Conservation (phyloP, 1,139 yeast species). For the Candida neerlandica region DNA sequence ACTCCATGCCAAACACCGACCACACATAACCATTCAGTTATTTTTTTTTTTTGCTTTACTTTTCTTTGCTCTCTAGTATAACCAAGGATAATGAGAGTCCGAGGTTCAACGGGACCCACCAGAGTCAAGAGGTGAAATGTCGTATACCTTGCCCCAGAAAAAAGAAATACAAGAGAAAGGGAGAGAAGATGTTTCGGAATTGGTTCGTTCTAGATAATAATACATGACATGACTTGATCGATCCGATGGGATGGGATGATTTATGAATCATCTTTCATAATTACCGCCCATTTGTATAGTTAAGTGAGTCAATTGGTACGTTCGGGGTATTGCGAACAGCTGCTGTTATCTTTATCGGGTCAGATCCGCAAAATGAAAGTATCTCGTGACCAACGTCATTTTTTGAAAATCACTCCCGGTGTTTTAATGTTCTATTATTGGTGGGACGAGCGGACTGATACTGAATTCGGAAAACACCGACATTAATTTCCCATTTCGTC, state of each 20-base stretch:
- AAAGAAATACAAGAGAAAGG: not conserved
- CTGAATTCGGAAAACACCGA: not conserved
- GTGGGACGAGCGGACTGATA: constrained; percentile 2
- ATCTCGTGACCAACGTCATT: not conserved
- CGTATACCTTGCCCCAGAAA: no score
- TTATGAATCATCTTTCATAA: not conserved
- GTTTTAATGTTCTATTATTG: not conserved
- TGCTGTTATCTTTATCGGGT: not conserved
- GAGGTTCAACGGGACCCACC: constrained; percentile 2
- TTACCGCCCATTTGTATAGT: no score
- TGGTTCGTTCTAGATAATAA: no score
- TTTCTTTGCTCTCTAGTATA: no score
- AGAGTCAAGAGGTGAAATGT: not conserved
- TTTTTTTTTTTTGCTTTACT: not conserved
- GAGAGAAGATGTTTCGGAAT: not conserved
- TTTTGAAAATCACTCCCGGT: not conserved
- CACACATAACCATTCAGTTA: no score
- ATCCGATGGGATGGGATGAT: not conserved
- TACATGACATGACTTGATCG: not conserved
- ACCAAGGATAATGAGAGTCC: not conserved
- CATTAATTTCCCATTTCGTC: constrained; percentile 2
- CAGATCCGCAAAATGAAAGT: not conserved
- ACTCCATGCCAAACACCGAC: constrained; percentile 1
- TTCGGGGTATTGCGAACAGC: no score
- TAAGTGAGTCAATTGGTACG: no score